Evolutionary conservation across 2,329 filamentous ascomycete genomes (phyloP), one percentile per base, ranked within the genome.

Genomic region (Phyllosticta citribraziliensis): DNA sequence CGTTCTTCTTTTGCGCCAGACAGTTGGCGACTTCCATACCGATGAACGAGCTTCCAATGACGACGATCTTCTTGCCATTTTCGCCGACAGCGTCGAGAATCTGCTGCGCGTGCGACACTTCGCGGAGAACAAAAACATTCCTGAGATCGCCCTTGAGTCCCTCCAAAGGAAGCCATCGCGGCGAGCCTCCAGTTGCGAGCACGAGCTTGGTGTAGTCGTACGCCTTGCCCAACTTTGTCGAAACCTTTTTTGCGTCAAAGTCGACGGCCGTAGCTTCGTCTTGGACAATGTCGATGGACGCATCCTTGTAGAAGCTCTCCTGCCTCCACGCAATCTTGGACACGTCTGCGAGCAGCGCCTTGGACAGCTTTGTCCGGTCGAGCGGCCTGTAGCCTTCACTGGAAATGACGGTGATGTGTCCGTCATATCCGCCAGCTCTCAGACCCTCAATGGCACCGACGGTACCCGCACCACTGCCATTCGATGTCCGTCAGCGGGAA

Each of bases 21-120:
- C 79, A 87, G 65, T 92, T 94, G 64, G 89, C 93, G n/a, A 95
- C 84, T 75, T 99, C 94, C 89, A 99, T 95, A 51, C 94, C 94
- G 70, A 99, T 99, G 75, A 99, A 99, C 0, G 91, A 96, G 63
- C 88, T 93, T 51, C 94, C 94, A 59, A 99, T 81, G 14, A 99
- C 81, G 55, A 96, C 91, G 66, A 99, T 85, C 74, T 96, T 97
- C 81, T 96, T 97, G 63, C 89, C 88, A 52, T 89, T 84, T 30
- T 83, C 78, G 6, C 91, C 91, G 55, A 96, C 88, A 6, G 91
- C 90, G 1, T 79, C 81, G 25, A 91, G 80, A 66, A 99, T 97
- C 62, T 80, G 81, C 72, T 92, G 84, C 0, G 87, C 84, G 70
- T 97, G 87, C 52, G 86, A 81, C n/a, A 95, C 79, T 11, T 80